Conservation (phyloP, 768 basidiomycete genomes). For the Sarcodon aspratus region DNA sequence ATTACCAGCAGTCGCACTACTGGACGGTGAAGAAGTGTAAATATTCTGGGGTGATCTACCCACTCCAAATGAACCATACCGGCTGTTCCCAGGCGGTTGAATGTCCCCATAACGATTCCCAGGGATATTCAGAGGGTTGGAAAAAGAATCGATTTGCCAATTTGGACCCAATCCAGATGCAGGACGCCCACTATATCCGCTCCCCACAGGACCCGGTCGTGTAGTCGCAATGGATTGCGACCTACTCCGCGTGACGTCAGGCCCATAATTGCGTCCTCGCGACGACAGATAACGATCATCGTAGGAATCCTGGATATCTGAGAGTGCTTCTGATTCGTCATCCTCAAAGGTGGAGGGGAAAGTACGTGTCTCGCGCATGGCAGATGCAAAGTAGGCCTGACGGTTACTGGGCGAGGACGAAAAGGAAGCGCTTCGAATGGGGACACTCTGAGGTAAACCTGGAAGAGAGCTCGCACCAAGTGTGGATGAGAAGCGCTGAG, state of each 20-base stretch:
- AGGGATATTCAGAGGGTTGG: slow-evolving; percentile 48
- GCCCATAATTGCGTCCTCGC: slow-evolving; percentile 48
- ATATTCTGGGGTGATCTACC: slow-evolving; percentile 46
- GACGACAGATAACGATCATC: slow-evolving; percentile 34
- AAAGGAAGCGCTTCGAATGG: slow-evolving; percentile 61
- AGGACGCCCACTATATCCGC: slow-evolving; percentile 25
- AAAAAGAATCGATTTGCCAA: slow-evolving; percentile 21
- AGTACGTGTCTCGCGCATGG: slow-evolving; percentile 49
- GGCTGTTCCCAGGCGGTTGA: slow-evolving; percentile 48
- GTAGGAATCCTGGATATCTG: slow-evolving; percentile 31
- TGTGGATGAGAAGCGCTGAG: slow-evolving; percentile 29
- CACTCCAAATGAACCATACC: slow-evolving; percentile 52
- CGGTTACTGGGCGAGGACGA: slow-evolving; percentile 33
- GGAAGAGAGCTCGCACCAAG: slow-evolving; percentile 30
- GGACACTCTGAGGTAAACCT: slow-evolving; percentile 38
- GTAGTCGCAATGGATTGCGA: slow-evolving; percentile 66
- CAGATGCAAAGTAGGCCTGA: slow-evolving; percentile 45
- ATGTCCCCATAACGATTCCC: slow-evolving; percentile 45
- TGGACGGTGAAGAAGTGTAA: slow-evolving; percentile 35
- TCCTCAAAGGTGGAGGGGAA: slow-evolving; percentile 78
- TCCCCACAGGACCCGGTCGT: slow-evolving; percentile 42
- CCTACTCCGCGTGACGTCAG: slow-evolving; percentile 60
- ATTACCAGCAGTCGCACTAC: slow-evolving; percentile 27
- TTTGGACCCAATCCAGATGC: slow-evolving; percentile 45
- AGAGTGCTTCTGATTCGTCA: slow-evolving; percentile 58